Base-by-base conservation (phyloP, 1,284 basidiomycete genomes). In the Irpex sp. region DNA sequence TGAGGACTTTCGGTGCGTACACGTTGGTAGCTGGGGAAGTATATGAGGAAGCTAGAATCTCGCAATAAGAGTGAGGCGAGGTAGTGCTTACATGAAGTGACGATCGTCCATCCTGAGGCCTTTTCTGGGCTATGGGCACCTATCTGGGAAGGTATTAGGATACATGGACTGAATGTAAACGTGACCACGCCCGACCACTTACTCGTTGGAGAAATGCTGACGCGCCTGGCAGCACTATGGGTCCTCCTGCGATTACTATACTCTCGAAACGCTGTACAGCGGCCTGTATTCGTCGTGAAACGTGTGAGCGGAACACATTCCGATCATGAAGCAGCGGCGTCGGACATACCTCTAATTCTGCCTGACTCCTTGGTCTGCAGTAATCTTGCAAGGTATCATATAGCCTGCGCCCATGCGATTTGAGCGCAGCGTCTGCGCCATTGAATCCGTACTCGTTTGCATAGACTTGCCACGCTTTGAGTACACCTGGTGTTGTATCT, bases 341-440 rank as follows among this genome's bases (percentile, higher is more conserved):
- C 40, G 31, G 34, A 57, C 74, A 64, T 64, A 88, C 91, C 71
- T 81, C 71, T 31, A 92, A 75, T 65, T 81, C 81, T 6, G 72
- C 70, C 66, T 87, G 82, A 63, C 89, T 85, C 15, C 78, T 73
- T 64, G 93, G 82, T 5, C 77, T 76, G 74, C 91, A 92, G 71
- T 82, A 84, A 68, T 89, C 87, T 64, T 81, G 84, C 62, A 93
- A 75, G 37, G 90, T 91, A 72, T 93, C 91, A 60, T 83, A 79
- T 5, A 92, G 79, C 62, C 91, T 80, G 60, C 89, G 81, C n/a
- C 91, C 91, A 72, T 93, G 91, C 0, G 88, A 85, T 4, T 82
- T 76, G 68, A 86, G 82, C 4, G 82, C 79, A 31, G 83, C 80
- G n/a, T 71, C 74, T 38, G 70, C 67, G 51, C 75, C 79, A 67